Evolutionary conservation across 257 asterid genomes (phyloP), one percentile per base, ranked within the genome.

Genomic region (Ehretia macrophylla): DNA sequence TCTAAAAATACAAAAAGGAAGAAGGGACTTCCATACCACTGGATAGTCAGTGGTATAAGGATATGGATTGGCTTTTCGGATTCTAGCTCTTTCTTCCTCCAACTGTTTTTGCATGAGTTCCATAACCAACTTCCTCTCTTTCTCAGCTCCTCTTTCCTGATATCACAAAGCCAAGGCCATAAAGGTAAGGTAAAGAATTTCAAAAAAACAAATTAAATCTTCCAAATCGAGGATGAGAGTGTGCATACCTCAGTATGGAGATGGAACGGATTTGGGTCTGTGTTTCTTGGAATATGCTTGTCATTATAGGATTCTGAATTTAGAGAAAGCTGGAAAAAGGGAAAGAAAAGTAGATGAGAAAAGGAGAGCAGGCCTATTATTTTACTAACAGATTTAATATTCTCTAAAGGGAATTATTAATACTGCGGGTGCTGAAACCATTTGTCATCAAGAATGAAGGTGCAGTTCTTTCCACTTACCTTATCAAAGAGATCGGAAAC

Each of bases 31-130:
- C 16, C 72, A 53, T 82, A 85, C 97, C 90, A 85, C 86, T 11
- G 99, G 99, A 68, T 77, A 92, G 51, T 92, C 97, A 61, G 96
- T 92, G 58, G 99, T 92, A 69, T 86, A 92, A 52, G 99, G 99
- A 79, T 92, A 92, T 21, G 96, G 97, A 66, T 72, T 72, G 59
- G 99, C 99, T 72, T 64, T 79, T 10, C 91, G 97, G 49, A 86
- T 40, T 66, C 97, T 80, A 48, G 91, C 90, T 58, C 72, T 77
- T 69, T 88, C 96, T 68, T 88, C 96, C 73, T 86, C 97, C 72
- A 78, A 62, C 71, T 88, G 79, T 75, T 86, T 92, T 68, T 70
- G 79, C 79, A 73, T 46, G 48, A 92, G 75, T 59, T 92, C 98
- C 69, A 70, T 75, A 4, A 69, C 72, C 51, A 81, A 46, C 44